Conservation (phyloP, 148 eudicot species). For the Diospyros kaki region DNA sequence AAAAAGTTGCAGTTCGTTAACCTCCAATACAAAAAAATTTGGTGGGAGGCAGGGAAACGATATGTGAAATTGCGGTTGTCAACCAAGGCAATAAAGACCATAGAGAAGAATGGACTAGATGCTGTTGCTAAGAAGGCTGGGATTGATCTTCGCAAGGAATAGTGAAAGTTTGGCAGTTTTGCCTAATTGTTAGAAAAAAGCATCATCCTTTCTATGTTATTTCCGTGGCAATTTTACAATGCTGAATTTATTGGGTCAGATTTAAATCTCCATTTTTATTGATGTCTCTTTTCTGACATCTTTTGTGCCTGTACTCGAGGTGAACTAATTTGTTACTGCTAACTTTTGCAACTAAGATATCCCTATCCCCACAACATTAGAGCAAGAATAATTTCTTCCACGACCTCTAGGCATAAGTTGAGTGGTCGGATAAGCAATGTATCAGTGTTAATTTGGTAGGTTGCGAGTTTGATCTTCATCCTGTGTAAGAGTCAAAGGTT, state of each 20-base stretch:
- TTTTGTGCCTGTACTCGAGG: not conserved
- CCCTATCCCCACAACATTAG: too few species aligned
- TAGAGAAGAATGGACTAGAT: slow-evolving; percentile 91
- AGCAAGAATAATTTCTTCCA: too few species aligned
- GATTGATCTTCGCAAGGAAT: slow-evolving; percentile 78
- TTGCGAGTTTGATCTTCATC: too few species aligned
- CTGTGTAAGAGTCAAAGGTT: too few species aligned
- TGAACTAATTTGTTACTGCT: not conserved
- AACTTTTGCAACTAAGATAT: too few species aligned
- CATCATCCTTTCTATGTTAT: not conserved
- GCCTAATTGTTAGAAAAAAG: slow-evolving; percentile 11
- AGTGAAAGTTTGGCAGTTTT: slow-evolving; percentile 8
- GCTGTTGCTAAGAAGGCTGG: slow-evolving; percentile 97
- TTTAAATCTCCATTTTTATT: slow-evolving; percentile 4
- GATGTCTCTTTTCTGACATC: not conserved
- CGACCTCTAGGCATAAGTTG: too few species aligned
- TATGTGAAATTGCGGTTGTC: slow-evolving; percentile 74
- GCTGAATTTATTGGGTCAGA: not conserved
- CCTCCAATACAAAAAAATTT: slow-evolving; percentile 78
- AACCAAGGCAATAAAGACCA: slow-evolving; percentile 88
- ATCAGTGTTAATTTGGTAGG: too few species aligned
- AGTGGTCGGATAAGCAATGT: too few species aligned
- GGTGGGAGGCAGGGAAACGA: slow-evolving; percentile 99
- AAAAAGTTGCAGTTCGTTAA: slow-evolving; percentile 78
- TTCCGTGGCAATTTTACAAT: not conserved